A percentile compares a stretch with the other conserved stretches of the same genome.
Evolutionary conservation across 2,329 filamentous ascomycete genomes (phyloP).

Genomic region (Cyphellophora attinorum): DNA sequence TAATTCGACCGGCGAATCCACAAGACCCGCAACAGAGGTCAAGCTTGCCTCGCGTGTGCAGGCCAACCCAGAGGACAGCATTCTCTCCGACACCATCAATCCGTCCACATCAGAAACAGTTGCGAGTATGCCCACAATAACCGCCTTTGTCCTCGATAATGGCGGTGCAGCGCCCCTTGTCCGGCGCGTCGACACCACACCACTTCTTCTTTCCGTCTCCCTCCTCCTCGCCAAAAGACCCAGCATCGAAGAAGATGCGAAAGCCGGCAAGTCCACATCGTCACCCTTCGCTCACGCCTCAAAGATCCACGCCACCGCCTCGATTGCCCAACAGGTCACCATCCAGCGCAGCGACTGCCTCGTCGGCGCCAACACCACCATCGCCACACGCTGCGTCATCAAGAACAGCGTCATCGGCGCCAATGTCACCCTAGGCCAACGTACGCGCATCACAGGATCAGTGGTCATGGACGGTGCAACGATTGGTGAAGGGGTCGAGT

Average conservation of each 20-base stretch:
- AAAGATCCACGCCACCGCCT: constrained; percentile 76
- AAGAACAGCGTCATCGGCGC: constrained; percentile 85
- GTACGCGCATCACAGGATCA: constrained; percentile 79
- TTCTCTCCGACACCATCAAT: constrained; percentile 10
- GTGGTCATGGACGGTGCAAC: constrained; percentile 86
- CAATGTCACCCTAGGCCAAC: constrained; percentile 75
- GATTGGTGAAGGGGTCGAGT: constrained; percentile 71
- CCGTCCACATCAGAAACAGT: constrained; percentile 10
- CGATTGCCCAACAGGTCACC: constrained; percentile 69
- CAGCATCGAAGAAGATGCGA: constrained; percentile 45
- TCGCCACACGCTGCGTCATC: constrained; percentile 83
- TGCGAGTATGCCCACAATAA: constrained; percentile 14
- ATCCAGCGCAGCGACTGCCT: constrained; percentile 75
- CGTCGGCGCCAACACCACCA: constrained; percentile 77
- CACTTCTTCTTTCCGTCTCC: constrained; percentile 70
- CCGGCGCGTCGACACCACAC: constrained; percentile 78
- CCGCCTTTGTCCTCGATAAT: constrained; percentile 48
- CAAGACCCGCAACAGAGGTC: background rate
- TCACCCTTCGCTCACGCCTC: constrained; percentile 68
- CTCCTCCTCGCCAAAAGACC: constrained; percentile 76
- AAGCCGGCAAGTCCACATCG: constrained; percentile 44
- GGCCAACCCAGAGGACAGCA: constrained; percentile 12
- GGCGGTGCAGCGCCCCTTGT: constrained; percentile 54
- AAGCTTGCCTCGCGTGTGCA: constrained; percentile 25
- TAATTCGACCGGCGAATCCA: too few relatives aligned